Evolutionary conservation across 1,284 basidiomycete species (phyloP), one percentile per base, ranked within the genome.

Genomic region (Spongispora temasekensis): DNA sequence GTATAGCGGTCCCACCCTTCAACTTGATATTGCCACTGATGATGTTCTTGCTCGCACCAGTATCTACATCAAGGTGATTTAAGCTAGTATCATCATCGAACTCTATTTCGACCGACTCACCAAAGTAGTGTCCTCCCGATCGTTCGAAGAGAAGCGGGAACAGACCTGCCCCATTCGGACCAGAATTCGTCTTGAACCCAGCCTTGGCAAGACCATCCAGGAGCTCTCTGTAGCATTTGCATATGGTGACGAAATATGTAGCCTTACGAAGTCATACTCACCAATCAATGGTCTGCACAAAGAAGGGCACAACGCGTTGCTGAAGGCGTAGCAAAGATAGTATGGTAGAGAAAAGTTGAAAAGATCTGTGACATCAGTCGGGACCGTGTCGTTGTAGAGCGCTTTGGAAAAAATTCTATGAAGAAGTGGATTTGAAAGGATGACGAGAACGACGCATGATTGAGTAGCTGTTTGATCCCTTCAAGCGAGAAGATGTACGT

Each of bases 41-140:
- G 56, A 84, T 78, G 57, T 75, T 69, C 50, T 75, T 68, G 40
- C 74, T 77, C 0, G 76, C 75, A 13, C 80, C 81, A 15, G 66
- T 62, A 19, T 79, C 76, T 76, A 44, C n/a, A n/a, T 57, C 21
- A 9, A 28, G 27, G 4, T 7, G n/a, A 9, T 7, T 28, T 61
- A 6, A 58, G 32, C 8, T n/a, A n/a, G n/a, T n/a, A n/a, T n/a
- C n/a, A n/a, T n/a, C n/a, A n/a, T n/a, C n/a, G n/a, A n/a, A 19
- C 25, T 15, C 13, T 12, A 5, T 8, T 6, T 8, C 23, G 1
- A 15, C 35, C 34, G 12, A 37, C 64, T 46, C 42, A 57, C 73
- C 77, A 32, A 80, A 68, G 68, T 82, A 83, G 63, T 79, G 82
- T 40, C 76, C 76, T 58, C 82, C 81, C 2, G 72, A 76, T 12